Evolutionary conservation across 805 yeast species (phyloP).

Genomic region (Limtongia smithiae): DNA sequence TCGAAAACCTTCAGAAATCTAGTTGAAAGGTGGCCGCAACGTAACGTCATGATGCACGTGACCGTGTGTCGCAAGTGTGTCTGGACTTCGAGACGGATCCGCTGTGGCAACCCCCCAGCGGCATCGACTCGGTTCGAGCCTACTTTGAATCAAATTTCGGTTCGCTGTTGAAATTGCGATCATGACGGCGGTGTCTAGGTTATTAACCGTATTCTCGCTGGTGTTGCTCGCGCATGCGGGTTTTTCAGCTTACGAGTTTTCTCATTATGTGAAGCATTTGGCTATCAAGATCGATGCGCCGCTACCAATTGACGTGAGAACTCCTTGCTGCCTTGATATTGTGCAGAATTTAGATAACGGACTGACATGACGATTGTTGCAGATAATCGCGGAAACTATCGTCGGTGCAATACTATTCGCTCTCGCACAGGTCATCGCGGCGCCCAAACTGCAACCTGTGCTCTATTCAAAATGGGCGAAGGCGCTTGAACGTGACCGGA

Average conservation of each 20-base stretch:
- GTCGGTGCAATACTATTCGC: conserved; percentile 18
- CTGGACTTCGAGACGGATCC: too few species aligned
- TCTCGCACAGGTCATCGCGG: conserved; percentile 20
- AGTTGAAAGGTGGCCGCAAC: too few species aligned
- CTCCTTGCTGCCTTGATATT: background rate
- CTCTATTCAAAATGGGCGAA: conserved; percentile 25
- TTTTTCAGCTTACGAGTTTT: conserved; percentile 28
- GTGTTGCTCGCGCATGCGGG: conserved; percentile 25
- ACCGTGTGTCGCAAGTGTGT: too few species aligned
- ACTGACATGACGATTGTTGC: background rate
- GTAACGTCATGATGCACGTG: too few species aligned
- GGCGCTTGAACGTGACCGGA: conserved; percentile 14
- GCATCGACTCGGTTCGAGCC: too few species aligned
- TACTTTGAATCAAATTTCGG: too few species aligned
- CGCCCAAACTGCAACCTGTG: conserved; percentile 17
- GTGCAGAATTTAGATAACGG: background rate
- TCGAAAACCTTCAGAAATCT: too few species aligned
- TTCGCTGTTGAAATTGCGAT: too few species aligned
- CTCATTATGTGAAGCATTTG: conserved; percentile 25
- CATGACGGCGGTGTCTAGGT: too few species aligned
- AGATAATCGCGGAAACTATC: conserved; percentile 25
- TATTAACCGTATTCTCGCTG: too few species aligned
- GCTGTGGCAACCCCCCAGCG: too few species aligned
- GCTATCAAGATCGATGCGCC: conserved; percentile 6
- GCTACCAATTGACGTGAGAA: conserved; percentile 25